Conservation (phyloP, 2,329 filamentous ascomycete genomes). For the Aspergillus vadensis region DNA sequence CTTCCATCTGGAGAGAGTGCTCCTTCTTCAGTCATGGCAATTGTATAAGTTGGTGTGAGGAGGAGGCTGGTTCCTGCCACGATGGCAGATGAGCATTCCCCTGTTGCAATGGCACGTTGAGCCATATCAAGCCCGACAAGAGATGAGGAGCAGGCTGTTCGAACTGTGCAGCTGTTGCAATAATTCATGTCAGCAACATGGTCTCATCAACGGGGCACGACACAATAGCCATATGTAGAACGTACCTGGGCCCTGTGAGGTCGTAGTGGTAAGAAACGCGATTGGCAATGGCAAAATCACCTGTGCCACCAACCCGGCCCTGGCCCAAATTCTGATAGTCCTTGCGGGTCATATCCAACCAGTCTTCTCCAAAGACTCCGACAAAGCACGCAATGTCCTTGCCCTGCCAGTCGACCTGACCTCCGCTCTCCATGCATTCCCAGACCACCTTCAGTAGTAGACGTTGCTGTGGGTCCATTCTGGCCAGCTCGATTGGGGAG, state of each 20-base stretch:
- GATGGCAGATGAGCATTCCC: slow-evolving; percentile 31
- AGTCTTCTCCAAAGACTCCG: slow-evolving; percentile 11
- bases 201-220: slow-evolving; percentile 16
- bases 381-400: slow-evolving; percentile 11
- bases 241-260: too few relatives aligned
- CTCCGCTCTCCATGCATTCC: slow-evolving; percentile 10
- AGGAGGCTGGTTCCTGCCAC: slow-evolving; percentile 36
- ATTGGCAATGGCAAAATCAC: too few relatives aligned
- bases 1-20: slow-evolving; percentile 27
- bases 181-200: slow-evolving; percentile 37
- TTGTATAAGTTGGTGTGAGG: slow-evolving; percentile 15
- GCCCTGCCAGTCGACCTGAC: slow-evolving; percentile 25
- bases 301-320: too few relatives aligned
- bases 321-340: too few relatives aligned
- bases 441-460: slow-evolving; percentile 14
- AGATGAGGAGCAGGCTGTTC: slow-evolving; percentile 44
- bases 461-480: slow-evolving; percentile 19
- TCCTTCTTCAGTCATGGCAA: too few relatives aligned
- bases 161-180: slow-evolving; percentile 30
- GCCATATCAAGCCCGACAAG: slow-evolving; percentile 33
- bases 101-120: slow-evolving; percentile 25
- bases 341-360: slow-evolving; percentile 4
- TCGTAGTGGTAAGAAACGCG: too few relatives aligned
- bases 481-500: slow-evolving; percentile 11
- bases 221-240: too few relatives aligned